Evolutionary conservation across 768 basidiomycete genomes (phyloP).

Genomic region (Suillus weaverae): DNA sequence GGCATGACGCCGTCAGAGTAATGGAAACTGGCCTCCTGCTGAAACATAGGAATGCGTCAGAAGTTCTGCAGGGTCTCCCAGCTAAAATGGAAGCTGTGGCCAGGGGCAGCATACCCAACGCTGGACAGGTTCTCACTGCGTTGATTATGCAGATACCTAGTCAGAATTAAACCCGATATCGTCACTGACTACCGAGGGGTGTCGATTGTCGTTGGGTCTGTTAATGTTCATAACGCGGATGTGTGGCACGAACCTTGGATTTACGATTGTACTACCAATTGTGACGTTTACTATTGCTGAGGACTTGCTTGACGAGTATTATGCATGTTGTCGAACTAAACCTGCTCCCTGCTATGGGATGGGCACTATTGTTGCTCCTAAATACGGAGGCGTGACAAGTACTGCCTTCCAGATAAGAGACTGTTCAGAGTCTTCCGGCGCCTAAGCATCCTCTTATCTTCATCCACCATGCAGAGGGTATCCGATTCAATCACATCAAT

Average conservation of each 20-base stretch:
- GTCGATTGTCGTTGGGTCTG: background rate
- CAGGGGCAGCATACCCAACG: conserved; percentile 9
- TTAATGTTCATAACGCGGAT: background rate
- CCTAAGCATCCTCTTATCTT: background rate
- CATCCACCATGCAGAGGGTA: conserved; percentile 21
- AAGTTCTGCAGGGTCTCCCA: conserved; percentile 8
- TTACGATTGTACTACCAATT: background rate
- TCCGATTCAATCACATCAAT: conserved; percentile 25
- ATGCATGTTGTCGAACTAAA: background rate
- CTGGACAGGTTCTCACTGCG: conserved; percentile 4
- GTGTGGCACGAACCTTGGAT: background rate
- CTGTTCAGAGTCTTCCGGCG: background rate
- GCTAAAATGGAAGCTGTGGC: conserved; percentile 4
- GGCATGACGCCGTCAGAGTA: conserved; percentile 6
- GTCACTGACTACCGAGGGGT: background rate
- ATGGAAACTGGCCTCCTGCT: conserved; percentile 9
- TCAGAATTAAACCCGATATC: background rate
- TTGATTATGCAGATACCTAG: background rate
- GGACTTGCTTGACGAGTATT: background rate
- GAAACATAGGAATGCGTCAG: conserved; percentile 1
- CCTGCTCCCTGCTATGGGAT: background rate
- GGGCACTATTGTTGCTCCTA: background rate
- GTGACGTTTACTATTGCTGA: background rate
- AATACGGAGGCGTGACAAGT: background rate
- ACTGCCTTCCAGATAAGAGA: background rate